Evolutionary conservation across 768 basidiomycete species (phyloP), one percentile per base, ranked within the genome.

Genomic region (Sarcomyxa edulis): DNA sequence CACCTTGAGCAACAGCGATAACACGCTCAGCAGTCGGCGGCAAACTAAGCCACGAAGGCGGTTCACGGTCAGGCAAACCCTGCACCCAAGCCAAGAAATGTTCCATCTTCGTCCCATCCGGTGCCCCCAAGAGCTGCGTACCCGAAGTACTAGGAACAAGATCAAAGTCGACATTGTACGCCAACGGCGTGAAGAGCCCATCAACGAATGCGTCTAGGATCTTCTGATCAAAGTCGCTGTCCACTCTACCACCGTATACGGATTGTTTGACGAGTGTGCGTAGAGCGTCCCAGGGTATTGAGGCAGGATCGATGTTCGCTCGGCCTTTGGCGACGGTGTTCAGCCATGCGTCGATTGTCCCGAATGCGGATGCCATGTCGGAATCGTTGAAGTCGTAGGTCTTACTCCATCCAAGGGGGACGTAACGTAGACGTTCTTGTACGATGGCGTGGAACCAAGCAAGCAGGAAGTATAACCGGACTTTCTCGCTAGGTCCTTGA

Each of bases 401-500:
- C 64, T 96, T 91, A 58, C 86, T 94, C 93, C 95, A 99, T 1
- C 96, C 95, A 11, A 99, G 67, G 5, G 96, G 96, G 7, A 84
- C 88, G 58, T 97, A 99, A 28, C 95, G 88, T 9, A 98, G 70
- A 45, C 96, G 89, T 60, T 98, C 96, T 63, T 96, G 94, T 1
- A 98, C 84, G 14, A 98, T 80, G 9, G 96, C 94, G 53, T 99
- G 96, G 84, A 98, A 96, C 94, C 95, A 99, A 1, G 96, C 90
- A 21, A 98, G 76, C 23, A 97, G 70, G 83, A 97, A 97, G 64
- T 95, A 94, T 32, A 98, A 61, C 5, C 96, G 80, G 27, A 84
- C 72, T 59, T 96, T 96, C 64, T 99, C 96, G 3, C 81, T 82
- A 6, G 95, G 95, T 5, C 95, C 96, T 55, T 86, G 78, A 1